phyloP scores from a whole-genome alignment of 2,329 filamentous ascomycete genomes.

The Lasiodiplodia citricola region DNA sequence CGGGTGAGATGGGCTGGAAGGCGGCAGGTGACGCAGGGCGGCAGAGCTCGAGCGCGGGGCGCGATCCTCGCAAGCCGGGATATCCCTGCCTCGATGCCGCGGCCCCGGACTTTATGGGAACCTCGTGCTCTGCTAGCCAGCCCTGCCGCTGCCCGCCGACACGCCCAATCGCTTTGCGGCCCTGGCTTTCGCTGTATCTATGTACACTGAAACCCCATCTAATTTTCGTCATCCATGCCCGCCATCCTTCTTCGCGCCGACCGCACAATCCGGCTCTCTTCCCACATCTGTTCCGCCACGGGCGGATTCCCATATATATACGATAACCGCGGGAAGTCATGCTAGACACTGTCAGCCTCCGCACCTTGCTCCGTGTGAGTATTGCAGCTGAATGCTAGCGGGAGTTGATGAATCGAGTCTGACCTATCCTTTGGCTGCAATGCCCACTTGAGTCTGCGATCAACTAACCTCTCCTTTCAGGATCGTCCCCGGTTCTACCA shows the following conservation, averaged over 20 bases:
- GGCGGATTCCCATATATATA: constrained; percentile 56
- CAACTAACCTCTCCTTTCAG: constrained; percentile 39
- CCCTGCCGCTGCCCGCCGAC: neutral
- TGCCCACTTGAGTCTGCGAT: neutral
- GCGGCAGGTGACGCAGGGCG: neutral
- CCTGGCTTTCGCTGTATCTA: neutral
- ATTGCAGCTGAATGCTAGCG: no score
- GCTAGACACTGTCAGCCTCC: constrained; percentile 27
- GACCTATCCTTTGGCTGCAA: no score
- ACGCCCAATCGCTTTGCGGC: neutral
- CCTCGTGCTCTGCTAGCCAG: neutral
- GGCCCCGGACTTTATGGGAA: constrained; percentile 17
- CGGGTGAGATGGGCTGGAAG: neutral
- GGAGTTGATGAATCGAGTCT: no score
- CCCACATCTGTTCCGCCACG: neutral
- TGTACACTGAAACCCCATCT: neutral
- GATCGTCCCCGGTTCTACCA: constrained; percentile 60
- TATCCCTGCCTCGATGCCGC: constrained; percentile 6
- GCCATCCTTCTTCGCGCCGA: neutral
- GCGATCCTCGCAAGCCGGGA: constrained; percentile 8
- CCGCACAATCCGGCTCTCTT: neutral
- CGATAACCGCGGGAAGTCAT: constrained; percentile 55
- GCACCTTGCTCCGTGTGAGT: neutral
- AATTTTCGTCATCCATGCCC: neutral
- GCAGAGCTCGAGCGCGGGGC: constrained; percentile 15